A percentile compares a stretch with the other conserved stretches of the same genome.
Conservation (phyloP, 805 yeast genomes). For the Hyphopichia homilentoma region DNA sequence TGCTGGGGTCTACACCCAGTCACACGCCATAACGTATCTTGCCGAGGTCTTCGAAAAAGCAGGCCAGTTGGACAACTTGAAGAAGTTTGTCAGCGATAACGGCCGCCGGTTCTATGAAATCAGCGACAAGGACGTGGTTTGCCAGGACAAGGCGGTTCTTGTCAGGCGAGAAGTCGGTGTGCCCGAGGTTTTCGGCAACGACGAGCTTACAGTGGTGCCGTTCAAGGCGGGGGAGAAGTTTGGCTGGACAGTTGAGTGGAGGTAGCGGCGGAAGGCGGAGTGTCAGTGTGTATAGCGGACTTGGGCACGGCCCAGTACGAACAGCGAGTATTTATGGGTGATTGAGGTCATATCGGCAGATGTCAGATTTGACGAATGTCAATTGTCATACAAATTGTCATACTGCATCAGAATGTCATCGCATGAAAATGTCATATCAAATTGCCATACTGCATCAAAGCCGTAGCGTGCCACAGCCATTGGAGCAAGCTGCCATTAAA, state of each 20-base stretch:
- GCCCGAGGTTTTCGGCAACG: slow-evolving; percentile 54
- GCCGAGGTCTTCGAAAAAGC: slow-evolving; percentile 79
- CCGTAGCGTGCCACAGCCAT: too few relatives aligned
- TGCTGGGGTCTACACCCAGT: slow-evolving; percentile 97
- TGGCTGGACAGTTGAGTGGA: slow-evolving; percentile 76
- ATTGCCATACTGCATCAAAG: too few relatives aligned
- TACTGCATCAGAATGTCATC: too few relatives aligned
- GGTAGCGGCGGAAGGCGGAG: too few relatives aligned
- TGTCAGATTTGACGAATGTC: too few relatives aligned
- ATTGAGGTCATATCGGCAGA: too few relatives aligned
- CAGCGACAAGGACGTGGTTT: slow-evolving; percentile 33
- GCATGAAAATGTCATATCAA: too few relatives aligned
- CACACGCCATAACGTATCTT: slow-evolving; percentile 73
- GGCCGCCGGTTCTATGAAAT: slow-evolving; percentile 72
- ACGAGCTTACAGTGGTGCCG: slow-evolving; percentile 61
- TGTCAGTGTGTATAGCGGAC: too few relatives aligned
- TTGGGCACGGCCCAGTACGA: too few relatives aligned
- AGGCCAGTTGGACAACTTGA: slow-evolving; percentile 61
- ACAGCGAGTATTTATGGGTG: too few relatives aligned
- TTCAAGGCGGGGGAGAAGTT: slow-evolving; percentile 79
- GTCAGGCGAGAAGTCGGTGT: slow-evolving; percentile 51
- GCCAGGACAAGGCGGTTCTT: slow-evolving; percentile 49
- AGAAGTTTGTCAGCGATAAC: slow-evolving; percentile 68
- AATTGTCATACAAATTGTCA: too few relatives aligned
- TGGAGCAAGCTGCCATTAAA: too few relatives aligned